Evolutionary conservation across 2,329 filamentous ascomycete genomes (phyloP), one percentile per base, ranked within the genome.

Genomic region (Penicillium sp.): DNA sequence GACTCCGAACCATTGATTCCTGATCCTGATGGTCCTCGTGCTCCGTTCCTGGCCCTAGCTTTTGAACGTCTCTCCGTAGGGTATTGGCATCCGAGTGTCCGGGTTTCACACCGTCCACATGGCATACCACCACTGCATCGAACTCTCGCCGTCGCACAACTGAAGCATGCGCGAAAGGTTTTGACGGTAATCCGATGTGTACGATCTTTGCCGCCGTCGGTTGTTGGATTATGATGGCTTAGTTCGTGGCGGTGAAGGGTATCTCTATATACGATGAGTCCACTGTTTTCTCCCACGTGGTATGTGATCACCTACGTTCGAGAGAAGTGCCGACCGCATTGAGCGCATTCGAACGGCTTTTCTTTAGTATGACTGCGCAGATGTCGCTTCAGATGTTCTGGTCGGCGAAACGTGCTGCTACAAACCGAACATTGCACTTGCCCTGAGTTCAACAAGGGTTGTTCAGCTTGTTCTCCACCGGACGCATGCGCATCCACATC

Each of bases 311-410:
- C 69, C 51, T 73, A 74, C 72, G 71, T 77, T 63, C 75, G 67
- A 11, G 73, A 74, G 57, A 77, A 77, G 46, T 72, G 67, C 22
- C 75, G 74, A n/a, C 71, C 70, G 60, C 75, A 77, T 50, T 72
- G 70, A 14, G 57, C 53, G 57, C 75, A 77, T 49, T 70, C 67
- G 48, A 75, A 77, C 0, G 72, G 71, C 50, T 73, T 74, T 54
- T 73, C 71, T 44, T 74, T 74, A 6, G 72, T 73, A 58, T 77
- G 74, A 45, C 71, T 74, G 51, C 72, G 72, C 46, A 74, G 56
- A 61, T 77, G 74, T 23, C 74, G 72, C 60, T 74, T 77, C 37
- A 77, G 56, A 60, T 76, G 74, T 56, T 77, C 74, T 7, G 71
- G 72, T 56, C 74, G 67, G 54, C 69, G 64, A 51, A 77, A 77